A percentile compares a stretch with the other conserved stretches of the same genome.
phyloP scores from a whole-genome alignment of 257 asterid genomes.

The Rhazya stricta region DNA sequence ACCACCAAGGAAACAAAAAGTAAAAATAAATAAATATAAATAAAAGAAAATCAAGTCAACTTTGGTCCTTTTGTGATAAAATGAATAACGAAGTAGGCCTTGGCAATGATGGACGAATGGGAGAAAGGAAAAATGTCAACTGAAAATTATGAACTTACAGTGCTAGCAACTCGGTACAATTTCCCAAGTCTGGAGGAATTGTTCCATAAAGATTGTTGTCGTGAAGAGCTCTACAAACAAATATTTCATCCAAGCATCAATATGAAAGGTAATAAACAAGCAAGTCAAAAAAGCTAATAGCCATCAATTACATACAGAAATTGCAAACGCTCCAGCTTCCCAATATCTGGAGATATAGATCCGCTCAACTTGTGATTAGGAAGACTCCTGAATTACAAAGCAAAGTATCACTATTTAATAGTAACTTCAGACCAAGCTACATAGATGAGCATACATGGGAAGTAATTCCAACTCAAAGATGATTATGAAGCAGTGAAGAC shows the following conservation, averaged over 20 bases:
- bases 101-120: neutral
- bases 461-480: neutral
- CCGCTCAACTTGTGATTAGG: conserved; percentile 89
- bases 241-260: conserved; percentile 27
- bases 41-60: neutral
- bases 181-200: conserved; percentile 85
- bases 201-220: conserved; percentile 81
- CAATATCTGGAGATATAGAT: conserved; percentile 72
- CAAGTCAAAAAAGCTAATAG: conserved; percentile 20
- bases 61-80: neutral
- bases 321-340: conserved; percentile 76
- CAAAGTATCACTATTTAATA: conserved; percentile 10
- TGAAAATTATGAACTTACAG: conserved; percentile 49
- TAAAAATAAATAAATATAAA: too few relatives aligned
- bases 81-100: neutral
- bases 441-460: neutral
- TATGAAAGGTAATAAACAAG: conserved; percentile 12
- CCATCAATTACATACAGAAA: conserved; percentile 60
- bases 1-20: neutral
- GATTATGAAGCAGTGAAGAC: neutral
- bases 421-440: neutral
- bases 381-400: conserved; percentile 67
- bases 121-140: neutral
- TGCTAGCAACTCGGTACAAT: conserved; percentile 76
- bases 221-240: conserved; percentile 66